Evolutionary conservation across 139 green algal genomes (phyloP).

Genomic region (Haematococcus lacustris): DNA sequence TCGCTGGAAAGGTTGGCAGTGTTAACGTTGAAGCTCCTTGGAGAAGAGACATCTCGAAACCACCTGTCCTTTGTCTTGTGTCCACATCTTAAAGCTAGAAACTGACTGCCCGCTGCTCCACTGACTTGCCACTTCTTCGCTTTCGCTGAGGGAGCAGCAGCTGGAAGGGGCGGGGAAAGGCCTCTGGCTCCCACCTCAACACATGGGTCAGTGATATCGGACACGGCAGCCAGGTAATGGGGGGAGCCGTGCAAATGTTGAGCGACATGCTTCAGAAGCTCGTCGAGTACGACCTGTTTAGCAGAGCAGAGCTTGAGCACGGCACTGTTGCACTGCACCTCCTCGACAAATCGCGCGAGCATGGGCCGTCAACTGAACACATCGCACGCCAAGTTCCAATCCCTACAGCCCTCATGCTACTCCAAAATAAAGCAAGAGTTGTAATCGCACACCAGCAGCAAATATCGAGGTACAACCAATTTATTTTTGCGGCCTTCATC

Average conservation of each 20-base stretch:
- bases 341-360: neutral
- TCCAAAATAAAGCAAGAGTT: neutral
- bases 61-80: neutral
- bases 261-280: neutral
- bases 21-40: neutral
- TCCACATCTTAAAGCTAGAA: neutral
- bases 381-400: neutral
- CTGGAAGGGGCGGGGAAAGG: neutral
- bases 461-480: neutral
- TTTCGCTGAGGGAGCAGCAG: neutral
- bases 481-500: neutral
- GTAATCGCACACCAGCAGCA: neutral
- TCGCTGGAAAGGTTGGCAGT: neutral
- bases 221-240: neutral
- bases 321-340: neutral
- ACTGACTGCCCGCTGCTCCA: neutral
- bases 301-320: too few species aligned
- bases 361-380: neutral
- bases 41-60: neutral
- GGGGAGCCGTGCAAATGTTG: neutral
- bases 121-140: neutral
- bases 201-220: neutral
- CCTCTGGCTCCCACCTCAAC: neutral
- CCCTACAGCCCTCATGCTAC: neutral
- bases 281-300: neutral